Evolutionary conservation across 345 rosid species (phyloP).

Genomic region (Trapa incisa): DNA sequence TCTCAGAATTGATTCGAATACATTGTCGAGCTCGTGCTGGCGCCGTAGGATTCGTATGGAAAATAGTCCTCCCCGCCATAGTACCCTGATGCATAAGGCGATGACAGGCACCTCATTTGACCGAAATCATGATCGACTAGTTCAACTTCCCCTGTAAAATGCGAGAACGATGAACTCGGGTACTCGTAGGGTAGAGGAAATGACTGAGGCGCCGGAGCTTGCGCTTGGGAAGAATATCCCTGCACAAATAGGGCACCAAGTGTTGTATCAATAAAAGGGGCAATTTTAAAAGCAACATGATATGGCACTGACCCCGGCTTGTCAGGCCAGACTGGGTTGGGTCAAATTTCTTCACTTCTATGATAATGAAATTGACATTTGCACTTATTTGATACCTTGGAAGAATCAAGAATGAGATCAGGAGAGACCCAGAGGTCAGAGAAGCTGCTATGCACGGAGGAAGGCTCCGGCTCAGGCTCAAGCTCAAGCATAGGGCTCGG

Average conservation of each 20-base stretch:
- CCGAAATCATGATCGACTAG: slow-evolving; percentile 12
- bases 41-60: slow-evolving; percentile 5
- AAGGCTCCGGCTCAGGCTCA: slow-evolving; percentile 23
- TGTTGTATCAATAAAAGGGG: no score
- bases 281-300: no score
- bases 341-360: no score
- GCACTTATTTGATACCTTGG: slow-evolving; percentile 24
- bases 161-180: slow-evolving; percentile 29
- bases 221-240: slow-evolving; percentile 30
- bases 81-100: slow-evolving; percentile 7
- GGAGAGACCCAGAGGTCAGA: slow-evolving; percentile 42
- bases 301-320: no score
- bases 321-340: no score
- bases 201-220: slow-evolving; percentile 19
- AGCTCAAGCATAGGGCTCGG: slow-evolving; percentile 36
- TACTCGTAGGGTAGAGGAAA: slow-evolving; percentile 22
- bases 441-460: slow-evolving; percentile 18
- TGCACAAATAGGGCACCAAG: slow-evolving; percentile 9
- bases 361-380: neutral
- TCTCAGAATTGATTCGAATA: slow-evolving; percentile 5
- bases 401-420: slow-evolving; percentile 49
- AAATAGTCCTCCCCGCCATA: slow-evolving; percentile 8
- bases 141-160: slow-evolving; percentile 42
- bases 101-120: slow-evolving; percentile 10
- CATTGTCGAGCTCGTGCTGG: neutral